Percentiles rank a stretch among this genome's conserved stretches.
These are phyloP conservation scores for Porcisia hertigi DNA, from an alignment of 208 protist genomes.

Conservation along the genomic window DNA sequence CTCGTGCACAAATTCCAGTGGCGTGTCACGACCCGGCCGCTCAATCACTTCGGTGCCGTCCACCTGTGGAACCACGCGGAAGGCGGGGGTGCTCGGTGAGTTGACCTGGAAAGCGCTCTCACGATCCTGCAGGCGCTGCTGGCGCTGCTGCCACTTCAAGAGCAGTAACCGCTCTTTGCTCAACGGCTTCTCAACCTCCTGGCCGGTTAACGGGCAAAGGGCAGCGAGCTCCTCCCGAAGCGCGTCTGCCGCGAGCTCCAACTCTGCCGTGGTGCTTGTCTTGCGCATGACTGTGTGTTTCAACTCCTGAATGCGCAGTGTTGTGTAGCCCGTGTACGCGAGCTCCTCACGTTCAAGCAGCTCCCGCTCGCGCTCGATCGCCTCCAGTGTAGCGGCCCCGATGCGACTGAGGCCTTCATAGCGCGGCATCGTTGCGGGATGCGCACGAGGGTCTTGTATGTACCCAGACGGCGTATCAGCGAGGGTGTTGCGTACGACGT, in stretches of 20 bases:
- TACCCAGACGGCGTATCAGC: conserved; percentile 76
- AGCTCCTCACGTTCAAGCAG: conserved; percentile 59
- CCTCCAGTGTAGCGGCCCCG: conserved; percentile 43
- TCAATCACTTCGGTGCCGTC: conserved; percentile 38
- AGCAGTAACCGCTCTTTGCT: conserved; percentile 29
- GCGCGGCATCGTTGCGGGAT: conserved; percentile 47
- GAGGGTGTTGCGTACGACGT: conserved; percentile 66
- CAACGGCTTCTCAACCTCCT: conserved; percentile 42
- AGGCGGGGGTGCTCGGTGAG: background rate
- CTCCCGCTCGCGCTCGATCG: conserved; percentile 52
- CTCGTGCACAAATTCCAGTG: conserved; percentile 1
- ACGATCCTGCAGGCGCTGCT: conserved; percentile 24
- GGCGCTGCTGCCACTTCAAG: conserved; percentile 43
- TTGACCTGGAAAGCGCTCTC: conserved; percentile 26
- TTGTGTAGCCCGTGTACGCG: conserved; percentile 69
- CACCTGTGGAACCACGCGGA: conserved; percentile 21
- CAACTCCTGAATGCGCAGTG: conserved; percentile 42
- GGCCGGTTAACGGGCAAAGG: conserved; percentile 35
- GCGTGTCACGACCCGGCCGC: conserved; percentile 12
- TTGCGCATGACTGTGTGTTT: conserved; percentile 45
- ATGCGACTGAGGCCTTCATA: conserved; percentile 40
- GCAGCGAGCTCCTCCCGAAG: conserved; percentile 44
- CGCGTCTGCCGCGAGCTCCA: conserved; percentile 28
- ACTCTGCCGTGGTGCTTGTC: conserved; percentile 20
- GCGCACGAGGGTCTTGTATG: conserved; percentile 59